Percentiles rank a stretch among this genome's conserved stretches.
phyloP scores from a whole-genome alignment of 2,329 filamentous ascomycete genomes.

The Fusarium camptoceras region DNA sequence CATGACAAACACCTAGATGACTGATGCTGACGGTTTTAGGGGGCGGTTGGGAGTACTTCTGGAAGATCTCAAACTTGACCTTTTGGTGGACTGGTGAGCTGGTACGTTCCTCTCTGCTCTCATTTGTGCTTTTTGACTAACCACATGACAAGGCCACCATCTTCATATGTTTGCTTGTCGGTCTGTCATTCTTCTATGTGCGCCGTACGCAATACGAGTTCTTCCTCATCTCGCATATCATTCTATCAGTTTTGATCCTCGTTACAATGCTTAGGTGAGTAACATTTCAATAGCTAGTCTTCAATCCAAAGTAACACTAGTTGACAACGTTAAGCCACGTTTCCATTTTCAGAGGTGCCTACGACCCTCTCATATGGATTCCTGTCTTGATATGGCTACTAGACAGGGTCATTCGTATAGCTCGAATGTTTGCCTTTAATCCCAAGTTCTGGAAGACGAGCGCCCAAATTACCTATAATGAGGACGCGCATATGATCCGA shows the following conservation, averaged over 20 bases:
- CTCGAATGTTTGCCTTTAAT: neutral
- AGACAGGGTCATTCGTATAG: neutral
- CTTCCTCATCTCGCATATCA: conserved; percentile 63
- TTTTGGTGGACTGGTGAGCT: conserved; percentile 65
- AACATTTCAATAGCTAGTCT: accelerated
- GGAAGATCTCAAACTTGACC: conserved; percentile 51
- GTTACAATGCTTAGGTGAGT: conserved; percentile 63
- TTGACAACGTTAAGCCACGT: conserved; percentile 54
- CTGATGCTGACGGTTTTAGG: conserved; percentile 43
- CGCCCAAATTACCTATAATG: neutral
- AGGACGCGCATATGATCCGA: conserved; percentile 56
- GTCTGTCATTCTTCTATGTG: conserved; percentile 63
- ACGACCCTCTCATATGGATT: conserved; percentile 50
- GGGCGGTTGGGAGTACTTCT: conserved; percentile 53
- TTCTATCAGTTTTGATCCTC: conserved; percentile 62
- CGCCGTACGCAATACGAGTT: conserved; percentile 64
- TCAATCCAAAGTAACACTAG: neutral
- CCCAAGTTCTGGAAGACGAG: conserved; percentile 6
- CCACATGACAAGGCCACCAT: conserved; percentile 54
- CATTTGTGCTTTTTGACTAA: neutral
- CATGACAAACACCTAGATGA: neutral
- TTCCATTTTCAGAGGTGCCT: conserved; percentile 62
- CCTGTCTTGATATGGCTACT: conserved; percentile 3
- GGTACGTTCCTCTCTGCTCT: conserved; percentile 43
- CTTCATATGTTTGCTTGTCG: conserved; percentile 58